Percentiles rank a stretch among this genome's conserved stretches.
These are phyloP conservation scores for Pestalotiopsis sp. DNA, from an alignment of 2,329 filamentous ascomycete species.

Conservation along the genomic window DNA sequence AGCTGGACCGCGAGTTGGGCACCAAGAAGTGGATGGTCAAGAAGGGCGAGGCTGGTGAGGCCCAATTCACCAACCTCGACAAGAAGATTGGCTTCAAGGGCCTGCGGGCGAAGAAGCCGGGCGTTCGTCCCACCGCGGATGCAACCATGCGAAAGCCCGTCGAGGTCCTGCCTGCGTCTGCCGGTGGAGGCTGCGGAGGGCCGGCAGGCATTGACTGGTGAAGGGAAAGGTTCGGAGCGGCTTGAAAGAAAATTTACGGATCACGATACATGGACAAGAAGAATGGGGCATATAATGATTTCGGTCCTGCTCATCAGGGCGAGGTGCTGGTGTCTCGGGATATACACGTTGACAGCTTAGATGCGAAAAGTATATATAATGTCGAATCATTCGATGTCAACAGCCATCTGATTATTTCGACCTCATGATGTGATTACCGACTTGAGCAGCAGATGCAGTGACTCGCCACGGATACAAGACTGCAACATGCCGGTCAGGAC, in stretches of 20 bases:
- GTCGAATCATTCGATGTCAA: too few relatives aligned
- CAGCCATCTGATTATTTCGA: too few relatives aligned
- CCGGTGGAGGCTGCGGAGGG: constrained; percentile 32
- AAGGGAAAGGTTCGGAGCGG: neutral
- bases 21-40: constrained; percentile 79
- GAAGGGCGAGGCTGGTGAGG: constrained; percentile 60
- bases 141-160: constrained; percentile 39
- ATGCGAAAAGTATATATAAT: too few relatives aligned
- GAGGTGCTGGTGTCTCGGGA: too few relatives aligned
- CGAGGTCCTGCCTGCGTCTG: constrained; percentile 36
- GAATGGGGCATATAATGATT: too few relatives aligned
- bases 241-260: neutral
- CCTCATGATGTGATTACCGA: too few relatives aligned
- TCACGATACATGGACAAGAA: neutral
- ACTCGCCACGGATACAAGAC: too few relatives aligned
- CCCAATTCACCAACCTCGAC: constrained; percentile 48
- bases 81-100: constrained; percentile 47
- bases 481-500: too few relatives aligned
- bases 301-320: too few relatives aligned
- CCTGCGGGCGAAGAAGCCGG: constrained; percentile 43
- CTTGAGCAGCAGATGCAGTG: too few relatives aligned
- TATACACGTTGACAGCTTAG: too few relatives aligned
- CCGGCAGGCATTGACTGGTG: constrained; percentile 52
- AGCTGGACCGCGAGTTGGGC: constrained; percentile 78
- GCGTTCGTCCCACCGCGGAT: constrained; percentile 36